Conservation (phyloP, 139 green algal genomes). For the Pleodorina starrii region DNA sequence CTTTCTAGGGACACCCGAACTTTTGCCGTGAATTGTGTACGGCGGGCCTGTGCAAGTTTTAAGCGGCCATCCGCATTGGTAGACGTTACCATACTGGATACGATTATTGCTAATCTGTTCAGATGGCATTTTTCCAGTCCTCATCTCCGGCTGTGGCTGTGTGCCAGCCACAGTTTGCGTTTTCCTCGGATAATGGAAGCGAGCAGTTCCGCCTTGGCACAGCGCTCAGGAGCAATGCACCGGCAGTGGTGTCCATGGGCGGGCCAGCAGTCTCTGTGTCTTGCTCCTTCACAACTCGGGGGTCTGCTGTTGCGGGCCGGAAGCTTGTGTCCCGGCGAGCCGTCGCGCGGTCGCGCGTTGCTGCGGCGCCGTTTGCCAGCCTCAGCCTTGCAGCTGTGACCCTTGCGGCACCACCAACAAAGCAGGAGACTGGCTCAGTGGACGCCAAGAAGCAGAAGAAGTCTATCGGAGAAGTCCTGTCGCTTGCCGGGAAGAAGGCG, state of each 20-base stretch:
- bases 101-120: too few species aligned
- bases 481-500: slow-evolving; percentile 62
- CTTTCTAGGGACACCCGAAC: slow-evolving; percentile 2
- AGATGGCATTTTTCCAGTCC: too few species aligned
- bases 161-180: slow-evolving; percentile 11
- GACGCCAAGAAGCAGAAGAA: slow-evolving; percentile 56
- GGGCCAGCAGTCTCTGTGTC: not conserved
- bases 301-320: not conserved
- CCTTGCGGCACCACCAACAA: not conserved
- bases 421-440: not conserved
- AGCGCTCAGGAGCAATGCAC: slow-evolving; percentile 1
- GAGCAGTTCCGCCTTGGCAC: not conserved
- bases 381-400: slow-evolving; percentile 43
- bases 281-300: slow-evolving; percentile 42
- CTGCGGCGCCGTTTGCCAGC: slow-evolving; percentile 45
- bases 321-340: slow-evolving; percentile 11
- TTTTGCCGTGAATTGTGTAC: not conserved
- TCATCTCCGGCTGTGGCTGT: slow-evolving; percentile 6
- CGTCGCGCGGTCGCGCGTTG: slow-evolving; percentile 16
- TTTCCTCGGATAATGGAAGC: not conserved
- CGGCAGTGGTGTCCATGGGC: not conserved
- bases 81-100: too few species aligned
- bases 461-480: slow-evolving; percentile 36
- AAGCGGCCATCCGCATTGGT: too few species aligned
- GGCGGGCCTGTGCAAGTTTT: too few species aligned